A percentile compares a stretch with the other conserved stretches of the same genome.
phyloP scores from a whole-genome alignment of 352 stramenopile genomes.

The Stephanocyclus meneghinianus region DNA sequence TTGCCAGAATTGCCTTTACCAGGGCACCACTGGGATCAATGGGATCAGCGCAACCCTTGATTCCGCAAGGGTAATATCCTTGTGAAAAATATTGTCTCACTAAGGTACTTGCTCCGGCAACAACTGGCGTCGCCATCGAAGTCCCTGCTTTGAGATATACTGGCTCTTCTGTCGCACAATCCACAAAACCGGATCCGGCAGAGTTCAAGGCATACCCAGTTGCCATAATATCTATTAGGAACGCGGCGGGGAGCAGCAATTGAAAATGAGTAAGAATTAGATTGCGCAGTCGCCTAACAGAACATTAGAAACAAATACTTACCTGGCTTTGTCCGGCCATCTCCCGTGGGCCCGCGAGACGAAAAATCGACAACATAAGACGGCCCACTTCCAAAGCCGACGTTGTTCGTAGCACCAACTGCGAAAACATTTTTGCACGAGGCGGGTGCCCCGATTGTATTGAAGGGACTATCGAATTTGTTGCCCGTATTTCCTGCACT shows the following conservation, averaged over 20 bases:
- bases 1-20: conserved; percentile 84
- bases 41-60: conserved; percentile 1
- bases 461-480: conserved; percentile 11
- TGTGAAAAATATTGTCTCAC: conserved; percentile 86
- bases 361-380: conserved; percentile 31
- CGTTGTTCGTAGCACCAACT: conserved; percentile 36
- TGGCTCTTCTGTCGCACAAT: conserved; percentile 19
- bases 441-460: conserved; percentile 35
- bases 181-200: conserved; percentile 14
- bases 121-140: conserved; percentile 85
- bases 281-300: neutral
- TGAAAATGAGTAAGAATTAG: neutral
- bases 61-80: conserved; percentile 50
- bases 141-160: conserved; percentile 68
- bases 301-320: neutral
- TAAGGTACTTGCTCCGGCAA: conserved; percentile 84
- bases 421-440: conserved; percentile 45
- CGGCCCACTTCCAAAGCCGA: conserved; percentile 3
- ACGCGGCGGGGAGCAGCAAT: neutral
- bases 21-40: conserved; percentile 44
- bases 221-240: conserved; percentile 56
- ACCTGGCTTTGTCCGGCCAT: conserved; percentile 60
- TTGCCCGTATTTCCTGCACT: conserved; percentile 45
- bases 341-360: conserved; percentile 49
- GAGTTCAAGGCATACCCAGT: conserved; percentile 54